Evolutionary conservation across 495 filamentous ascomycete genomes (phyloP), one percentile per base, ranked within the genome.

Genomic region (Aspergillus sclerotioniger): DNA sequence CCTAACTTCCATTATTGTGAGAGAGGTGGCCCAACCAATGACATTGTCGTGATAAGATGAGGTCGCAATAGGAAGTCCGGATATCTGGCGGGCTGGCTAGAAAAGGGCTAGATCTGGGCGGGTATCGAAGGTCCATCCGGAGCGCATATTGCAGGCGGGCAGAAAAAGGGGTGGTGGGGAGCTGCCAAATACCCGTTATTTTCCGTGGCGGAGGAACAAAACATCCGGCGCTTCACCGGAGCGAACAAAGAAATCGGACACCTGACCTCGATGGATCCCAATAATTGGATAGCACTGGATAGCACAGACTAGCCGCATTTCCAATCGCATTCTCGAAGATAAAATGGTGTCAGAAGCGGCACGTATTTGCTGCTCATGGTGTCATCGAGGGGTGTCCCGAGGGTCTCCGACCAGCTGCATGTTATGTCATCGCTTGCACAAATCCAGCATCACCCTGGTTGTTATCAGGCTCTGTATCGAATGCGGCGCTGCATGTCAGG

Each of bases 1-100:
- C 51, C 71, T 69, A 29, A 66, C 70, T 59, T 77, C 71, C 75
- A 77, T 77, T 37, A 31, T 73, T 51, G 59, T 55, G 53, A 44
- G 56, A 32, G 31, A 4, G 29, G 21, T 43, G 55, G 17, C 33
- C 56, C 56, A 51, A 61, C 67, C 65, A 62, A 72, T 68, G 53
- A 59, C 56, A 57, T 56, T 16, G 21, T 43, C 55, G 58, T 39
- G 43, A 50, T 48, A 53, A 51, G 6, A 43, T 16, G 25, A 39
- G 19, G 8, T 16, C 32, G 15, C 31, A 39, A 51, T 31, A 43
- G 37, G 10, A 49, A 39, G 9, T 15, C 47, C 47, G 47, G 47
- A 32, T 50, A 25, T 25, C 20, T 28, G 46, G 28, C 46, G 13
- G 47, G 28, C 15, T 15, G 20, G 20, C 17, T 32, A 15, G 21